Evolutionary conservation across 768 basidiomycete genomes (phyloP).

Genomic region (Scleroderma citrinum): DNA sequence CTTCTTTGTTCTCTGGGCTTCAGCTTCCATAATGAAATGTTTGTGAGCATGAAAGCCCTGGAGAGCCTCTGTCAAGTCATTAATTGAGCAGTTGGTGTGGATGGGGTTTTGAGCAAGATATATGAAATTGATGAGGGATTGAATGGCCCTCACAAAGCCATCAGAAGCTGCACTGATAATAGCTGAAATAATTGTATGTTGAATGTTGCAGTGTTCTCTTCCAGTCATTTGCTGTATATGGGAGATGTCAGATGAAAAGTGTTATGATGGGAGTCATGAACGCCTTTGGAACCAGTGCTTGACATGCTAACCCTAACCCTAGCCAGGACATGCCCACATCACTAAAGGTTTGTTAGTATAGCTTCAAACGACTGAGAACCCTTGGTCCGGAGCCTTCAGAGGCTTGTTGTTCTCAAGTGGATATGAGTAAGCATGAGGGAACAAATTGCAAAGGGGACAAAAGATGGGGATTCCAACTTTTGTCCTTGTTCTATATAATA

Average conservation of each 20-base stretch:
- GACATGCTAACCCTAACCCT: too few relatives aligned
- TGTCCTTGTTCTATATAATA: too few relatives aligned
- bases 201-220: conserved; percentile 32
- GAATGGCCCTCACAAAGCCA: conserved; percentile 3
- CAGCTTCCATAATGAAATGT: conserved; percentile 7
- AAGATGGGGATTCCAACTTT: too few relatives aligned
- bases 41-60: conserved; percentile 12
- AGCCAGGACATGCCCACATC: too few relatives aligned
- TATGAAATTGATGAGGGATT: conserved; percentile 19
- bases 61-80: conserved; percentile 1
- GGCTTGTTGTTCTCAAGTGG: too few relatives aligned
- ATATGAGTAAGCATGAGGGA: too few relatives aligned
- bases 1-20: background rate
- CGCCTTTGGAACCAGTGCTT: too few relatives aligned
- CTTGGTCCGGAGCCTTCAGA: too few relatives aligned
- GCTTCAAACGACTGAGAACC: too few relatives aligned
- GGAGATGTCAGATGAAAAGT: conserved; percentile 30
- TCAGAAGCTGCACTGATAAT: background rate
- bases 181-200: conserved; percentile 27
- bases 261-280: too few relatives aligned
- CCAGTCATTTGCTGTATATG: conserved; percentile 38
- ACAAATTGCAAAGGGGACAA: too few relatives aligned
- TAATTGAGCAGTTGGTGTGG: conserved; percentile 9
- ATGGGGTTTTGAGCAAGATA: conserved; percentile 17
- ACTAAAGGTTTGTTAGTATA: too few relatives aligned